Base-by-base conservation (phyloP, 164 flowering plant genomes). In the Santalum album region DNA sequence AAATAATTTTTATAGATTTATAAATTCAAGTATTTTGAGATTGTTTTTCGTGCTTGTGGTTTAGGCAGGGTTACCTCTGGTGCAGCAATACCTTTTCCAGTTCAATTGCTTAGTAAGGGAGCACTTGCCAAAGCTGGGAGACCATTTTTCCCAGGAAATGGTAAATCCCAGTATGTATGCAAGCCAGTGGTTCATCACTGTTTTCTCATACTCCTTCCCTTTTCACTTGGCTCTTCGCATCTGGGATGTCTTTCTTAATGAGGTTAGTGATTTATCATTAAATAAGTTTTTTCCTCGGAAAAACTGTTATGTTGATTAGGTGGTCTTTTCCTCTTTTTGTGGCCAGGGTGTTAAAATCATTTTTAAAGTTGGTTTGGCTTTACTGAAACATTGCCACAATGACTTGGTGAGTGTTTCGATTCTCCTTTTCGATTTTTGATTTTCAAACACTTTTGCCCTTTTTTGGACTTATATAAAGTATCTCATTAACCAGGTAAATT, bases 101-200 rank as follows among this genome's bases (percentile, higher is more conserved):
- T 85, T 94, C 62, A 96, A 94, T 29, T 76, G 71, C 45, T 71
- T 94, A 77, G 82, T 90, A 72, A 79, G 63, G 58, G 92, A 83
- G 71, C 67, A 79, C 27, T 53, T 94, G 81, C 99, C 99, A 32
- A 87, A 74, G 75, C 71, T 94, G 27, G 97, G 97, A 47, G 92
- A 87, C 61, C 97, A 94, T 72, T 94, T 89, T 66, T 50, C 76
- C 32, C 64, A 70, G 59, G 97, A 94, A 70, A 76, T 82, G 84
- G 83, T 94, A 62, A 87, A 82, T 60, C 96, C 99, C 51, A 94
- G 92, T 80, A 94, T 90, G 99, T 94, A 94, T 72, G 97, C 95
- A 25, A 94, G 99, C 64, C 99, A 94, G 65, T 94, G 99, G 99
- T 90, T 94, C 78, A 94, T 94, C 53, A 94, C 97, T 14, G 97